phyloP scores from a whole-genome alignment of 306 rosid genomes.

The Luffa acutangula region DNA sequence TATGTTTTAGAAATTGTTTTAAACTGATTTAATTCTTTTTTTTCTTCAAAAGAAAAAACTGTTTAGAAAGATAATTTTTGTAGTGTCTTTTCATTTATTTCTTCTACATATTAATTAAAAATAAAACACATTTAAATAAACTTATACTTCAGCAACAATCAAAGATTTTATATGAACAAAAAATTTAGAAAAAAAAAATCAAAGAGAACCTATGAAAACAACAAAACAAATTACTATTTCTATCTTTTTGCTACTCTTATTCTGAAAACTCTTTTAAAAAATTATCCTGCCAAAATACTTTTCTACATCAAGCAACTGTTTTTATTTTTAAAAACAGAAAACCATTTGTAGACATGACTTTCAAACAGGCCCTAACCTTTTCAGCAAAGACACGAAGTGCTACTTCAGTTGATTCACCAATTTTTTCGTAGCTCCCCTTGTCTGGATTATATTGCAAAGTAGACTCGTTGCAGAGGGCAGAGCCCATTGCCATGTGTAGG shows the following conservation, averaged over 20 bases:
- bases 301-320: neutral
- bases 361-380: conserved; percentile 37
- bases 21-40: neutral
- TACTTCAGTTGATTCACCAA: conserved; percentile 99
- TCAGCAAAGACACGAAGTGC: conserved; percentile 92
- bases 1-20: neutral
- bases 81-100: neutral
- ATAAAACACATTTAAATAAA: neutral
- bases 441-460: conserved; percentile 86
- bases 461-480: conserved; percentile 93
- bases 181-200: neutral
- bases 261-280: neutral
- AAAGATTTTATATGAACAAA: neutral
- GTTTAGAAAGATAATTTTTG: neutral
- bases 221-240: neutral
- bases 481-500: conserved; percentile 89
- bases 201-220: neutral
- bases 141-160: neutral
- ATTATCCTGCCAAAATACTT: neutral
- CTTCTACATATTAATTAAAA: neutral
- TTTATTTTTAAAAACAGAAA: neutral
- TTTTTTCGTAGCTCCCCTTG: conserved; percentile 81
- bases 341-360: neutral
- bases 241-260: neutral
- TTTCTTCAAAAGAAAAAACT: neutral